Evolutionary conservation across 2,329 filamentous ascomycete species (phyloP), one percentile per base, ranked within the genome.

Genomic region (Davidsoniella neocaledoniae): DNA sequence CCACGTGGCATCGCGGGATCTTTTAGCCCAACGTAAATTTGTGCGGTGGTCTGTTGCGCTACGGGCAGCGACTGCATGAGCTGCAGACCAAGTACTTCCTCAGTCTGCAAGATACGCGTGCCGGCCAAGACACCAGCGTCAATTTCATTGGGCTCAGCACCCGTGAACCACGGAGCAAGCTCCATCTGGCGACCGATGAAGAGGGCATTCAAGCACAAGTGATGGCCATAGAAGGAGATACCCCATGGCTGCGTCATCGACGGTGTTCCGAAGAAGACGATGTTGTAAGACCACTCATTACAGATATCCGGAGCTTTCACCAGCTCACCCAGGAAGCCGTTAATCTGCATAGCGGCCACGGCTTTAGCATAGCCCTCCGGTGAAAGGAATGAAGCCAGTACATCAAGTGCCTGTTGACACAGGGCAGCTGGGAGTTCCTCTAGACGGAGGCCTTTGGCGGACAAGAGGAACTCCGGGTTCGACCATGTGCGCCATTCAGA

Each of bases 221-320:
- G 84, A 60, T 90, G 84, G 5, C 84, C 84, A 63, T 86, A 90
- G 57, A 86, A 77, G 0, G 76, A 74, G 63, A 76, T 83, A 0
- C 82, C 83, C 83, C 83, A 87, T 0, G 81, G 77, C 2, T 63
- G 56, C 0, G 66, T 66, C 0, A 64, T 59, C 0, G 76, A 79
- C 0, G 80, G 80, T 8, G 63, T 62, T 9, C 81, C 81, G 58
- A 86, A 86, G 1, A 86, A 65, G 36, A 77, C 74, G 53, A 86
- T 81, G 63, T 86, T 86, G 69, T 87, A 87, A 1, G 78, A 83
- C 64, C 73, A 76, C 60, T 85, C 75, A 64, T 86, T 86, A 72
- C 83, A 77, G 48, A 87, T 73, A 5, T 64, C 61, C 0, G 74
- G 71, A 0, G 76, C 70, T 33, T 74, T 58, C 46, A 83, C 77